Conservation (phyloP, 2,329 filamentous ascomycete species). For the Hymenoscyphus infarciens region DNA sequence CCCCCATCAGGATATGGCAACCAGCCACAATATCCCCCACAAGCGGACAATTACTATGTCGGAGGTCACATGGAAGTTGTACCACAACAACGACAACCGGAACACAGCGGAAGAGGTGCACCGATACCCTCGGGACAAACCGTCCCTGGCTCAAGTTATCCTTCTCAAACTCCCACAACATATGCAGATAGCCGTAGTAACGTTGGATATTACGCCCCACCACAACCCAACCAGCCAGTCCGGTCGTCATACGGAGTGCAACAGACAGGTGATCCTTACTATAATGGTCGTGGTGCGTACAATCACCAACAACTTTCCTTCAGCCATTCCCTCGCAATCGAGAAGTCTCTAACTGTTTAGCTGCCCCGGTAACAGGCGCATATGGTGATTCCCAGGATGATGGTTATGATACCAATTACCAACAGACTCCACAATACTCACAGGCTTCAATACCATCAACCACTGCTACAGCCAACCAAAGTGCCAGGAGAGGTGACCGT, state of each 20-base stretch:
- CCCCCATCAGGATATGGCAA: slow-evolving; percentile 27
- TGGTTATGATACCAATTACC: slow-evolving; percentile 23
- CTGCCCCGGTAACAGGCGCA: slow-evolving; percentile 24
- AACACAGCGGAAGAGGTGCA: slow-evolving; percentile 2
- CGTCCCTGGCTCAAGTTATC: slow-evolving; percentile 7
- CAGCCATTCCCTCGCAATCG: slow-evolving; percentile 18
- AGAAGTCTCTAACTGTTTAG: slow-evolving; percentile 35
- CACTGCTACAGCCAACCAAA: slow-evolving; percentile 27
- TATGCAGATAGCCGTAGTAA: slow-evolving; percentile 12
- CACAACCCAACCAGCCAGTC: slow-evolving; percentile 35
- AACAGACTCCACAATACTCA: slow-evolving; percentile 22
- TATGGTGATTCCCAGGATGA: slow-evolving; percentile 27
- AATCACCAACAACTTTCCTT: slow-evolving; percentile 26
- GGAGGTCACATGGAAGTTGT: not conserved
- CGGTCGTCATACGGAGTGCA: slow-evolving; percentile 38
- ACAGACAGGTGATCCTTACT: slow-evolving; percentile 48
- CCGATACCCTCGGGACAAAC: slow-evolving; percentile 5
- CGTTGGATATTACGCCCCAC: slow-evolving; percentile 24
- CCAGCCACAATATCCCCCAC: slow-evolving; percentile 10
- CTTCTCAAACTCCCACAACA: slow-evolving; percentile 4
- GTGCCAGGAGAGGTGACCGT: slow-evolving; percentile 28
- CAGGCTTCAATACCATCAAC: slow-evolving; percentile 26
- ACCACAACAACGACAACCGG: not conserved
- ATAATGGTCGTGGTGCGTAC: slow-evolving; percentile 57
- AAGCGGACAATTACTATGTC: slow-evolving; percentile 28